Conservation (phyloP, 2,329 filamentous ascomycete genomes). For the Mariannaea sp. region DNA sequence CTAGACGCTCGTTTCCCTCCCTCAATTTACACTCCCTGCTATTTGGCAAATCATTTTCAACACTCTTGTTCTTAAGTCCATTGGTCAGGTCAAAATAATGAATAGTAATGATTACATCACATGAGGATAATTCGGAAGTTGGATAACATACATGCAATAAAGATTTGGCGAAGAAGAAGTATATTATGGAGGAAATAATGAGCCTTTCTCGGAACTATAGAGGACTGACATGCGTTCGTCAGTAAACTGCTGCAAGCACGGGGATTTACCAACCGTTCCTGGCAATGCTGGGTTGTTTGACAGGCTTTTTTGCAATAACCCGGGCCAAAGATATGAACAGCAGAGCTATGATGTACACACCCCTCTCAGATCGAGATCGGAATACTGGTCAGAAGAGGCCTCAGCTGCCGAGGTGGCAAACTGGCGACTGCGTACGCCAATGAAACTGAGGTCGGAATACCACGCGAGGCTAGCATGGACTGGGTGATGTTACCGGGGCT, state of each 20-base stretch:
- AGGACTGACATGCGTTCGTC: not conserved
- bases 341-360: not conserved
- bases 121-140: not conserved
- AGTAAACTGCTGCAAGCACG: not conserved
- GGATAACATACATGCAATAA: conserved; percentile 9
- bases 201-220: conserved; percentile 2
- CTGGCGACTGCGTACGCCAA: conserved; percentile 4
- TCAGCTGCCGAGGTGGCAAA: not conserved
- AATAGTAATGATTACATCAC: conserved; percentile 4
- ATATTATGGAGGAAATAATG: conserved; percentile 15
- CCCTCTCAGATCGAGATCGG: not conserved
- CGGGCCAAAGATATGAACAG: not conserved
- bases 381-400: not conserved
- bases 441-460: conserved; percentile 17
- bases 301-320: not conserved
- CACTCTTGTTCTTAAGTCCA: conserved; percentile 5
- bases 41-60: conserved; percentile 6
- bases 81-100: conserved; percentile 11
- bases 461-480: conserved; percentile 14
- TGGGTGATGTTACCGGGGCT: conserved; percentile 1
- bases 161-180: not conserved
- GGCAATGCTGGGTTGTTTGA: not conserved
- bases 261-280: not conserved
- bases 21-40: conserved; percentile 1
- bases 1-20: conserved; percentile 1